A percentile compares a stretch with the other conserved stretches of the same genome.
Evolutionary conservation across 495 filamentous ascomycete genomes (phyloP).

Genomic region (Pseudoneurospora amorphoporcata): DNA sequence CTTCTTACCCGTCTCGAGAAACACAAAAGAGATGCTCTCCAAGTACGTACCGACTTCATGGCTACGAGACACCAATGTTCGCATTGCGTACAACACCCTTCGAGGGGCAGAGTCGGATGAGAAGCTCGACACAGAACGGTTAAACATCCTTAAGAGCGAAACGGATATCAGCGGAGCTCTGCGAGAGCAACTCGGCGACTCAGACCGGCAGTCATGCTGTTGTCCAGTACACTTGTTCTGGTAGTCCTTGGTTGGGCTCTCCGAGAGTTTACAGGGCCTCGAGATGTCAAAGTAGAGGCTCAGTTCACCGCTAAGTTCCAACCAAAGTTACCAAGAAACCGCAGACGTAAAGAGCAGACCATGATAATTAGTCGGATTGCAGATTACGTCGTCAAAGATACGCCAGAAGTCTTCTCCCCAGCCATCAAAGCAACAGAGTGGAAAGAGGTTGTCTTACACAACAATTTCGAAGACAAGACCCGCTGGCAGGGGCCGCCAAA

Average conservation of each 20-base stretch:
- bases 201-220: not conserved
- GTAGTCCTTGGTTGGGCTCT: not conserved
- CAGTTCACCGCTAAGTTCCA: not conserved
- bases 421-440: not conserved
- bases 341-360: not conserved
- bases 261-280: not conserved
- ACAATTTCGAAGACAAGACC: slow-evolving; percentile 1
- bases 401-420: slow-evolving; percentile 1
- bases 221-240: not conserved
- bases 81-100: not conserved
- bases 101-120: not conserved
- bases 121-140: not conserved
- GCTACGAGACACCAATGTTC: not conserved
- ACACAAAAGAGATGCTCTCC: not conserved
- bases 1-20: not conserved
- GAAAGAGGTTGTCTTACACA: slow-evolving; percentile 3
- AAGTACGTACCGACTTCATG: not conserved
- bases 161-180: not conserved
- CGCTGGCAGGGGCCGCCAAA: slow-evolving; percentile 1
- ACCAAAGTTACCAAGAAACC: not conserved
- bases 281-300: not conserved
- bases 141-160: not conserved
- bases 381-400: not conserved
- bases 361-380: not conserved
- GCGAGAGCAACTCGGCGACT: not conserved